Base-by-base conservation (phyloP, 1,284 basidiomycete genomes). In the Naganishia albida region DNA sequence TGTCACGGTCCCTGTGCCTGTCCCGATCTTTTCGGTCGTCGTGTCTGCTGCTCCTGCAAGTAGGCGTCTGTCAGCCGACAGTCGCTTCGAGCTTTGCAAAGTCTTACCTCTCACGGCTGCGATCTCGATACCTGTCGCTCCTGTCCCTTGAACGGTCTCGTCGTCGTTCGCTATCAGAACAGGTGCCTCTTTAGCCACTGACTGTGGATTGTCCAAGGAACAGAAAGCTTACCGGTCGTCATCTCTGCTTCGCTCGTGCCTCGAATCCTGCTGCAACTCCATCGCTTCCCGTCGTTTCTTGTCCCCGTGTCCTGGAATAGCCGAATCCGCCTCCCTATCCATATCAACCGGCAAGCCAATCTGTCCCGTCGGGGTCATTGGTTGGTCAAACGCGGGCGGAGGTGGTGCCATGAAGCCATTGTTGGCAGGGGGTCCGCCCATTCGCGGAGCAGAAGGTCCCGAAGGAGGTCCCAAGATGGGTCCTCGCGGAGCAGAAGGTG, bases 41-140 rank as follows among this genome's bases (percentile, higher is more conserved):
- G 53, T 70, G 64, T 55, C 70, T 63, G 34, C 67, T 69, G 30
- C 46, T 59, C 44, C 68, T 65, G 40, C 30, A 23, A 8, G 23
- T 26, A 18, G 13, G n/a, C 13, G 7, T 38, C 30, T 34, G n/a
- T 53, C n/a, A 34, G 30, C 13, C n/a, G 30, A 16, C n/a, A 18
- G 12, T 30, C n/a, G 13, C 46, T 25, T 48, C 10, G 3, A n/a
- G 34, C 30, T n/a, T 18, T 2, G 6, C 15, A 12, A 20, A 39
- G 20, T 48, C 67, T 43, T 38, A 57, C 68, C 67, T 62, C 46
- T 68, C 63, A 23, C 65, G 38, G 40, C 65, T 64, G 65, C 64
- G 83, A 69, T 84, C 82, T 51, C 84, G 83, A 73, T 81, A 81
- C 53, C 82, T 76, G 60, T 78, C 78, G 44, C 78, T 77, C 56